Percentiles rank a stretch among this genome's conserved stretches.
Evolutionary conservation across 495 filamentous ascomycete genomes (phyloP).

Genomic region (Evernia prunastri): DNA sequence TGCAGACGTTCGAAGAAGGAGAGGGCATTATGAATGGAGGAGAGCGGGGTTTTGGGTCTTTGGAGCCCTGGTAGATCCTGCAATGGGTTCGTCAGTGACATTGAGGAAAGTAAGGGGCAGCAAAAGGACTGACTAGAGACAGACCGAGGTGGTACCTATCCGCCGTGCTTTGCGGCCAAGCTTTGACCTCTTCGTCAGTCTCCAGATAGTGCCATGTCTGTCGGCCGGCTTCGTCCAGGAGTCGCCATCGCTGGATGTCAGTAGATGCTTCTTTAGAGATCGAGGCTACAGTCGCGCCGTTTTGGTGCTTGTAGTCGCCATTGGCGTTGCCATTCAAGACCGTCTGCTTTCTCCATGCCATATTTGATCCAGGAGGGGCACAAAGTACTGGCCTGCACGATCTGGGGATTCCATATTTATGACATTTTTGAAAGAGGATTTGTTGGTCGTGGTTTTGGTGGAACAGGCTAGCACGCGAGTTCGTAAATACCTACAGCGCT

Average conservation of each 20-base stretch:
- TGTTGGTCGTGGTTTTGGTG: too few species aligned
- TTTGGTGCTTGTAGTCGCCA: neutral
- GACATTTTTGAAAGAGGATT: neutral
- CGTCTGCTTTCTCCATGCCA: constrained; percentile 4
- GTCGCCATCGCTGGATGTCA: constrained; percentile 75
- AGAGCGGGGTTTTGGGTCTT: constrained; percentile 62
- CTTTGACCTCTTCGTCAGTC: constrained; percentile 61
- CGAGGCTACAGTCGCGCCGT: constrained; percentile 8
- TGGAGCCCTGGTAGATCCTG: constrained; percentile 69
- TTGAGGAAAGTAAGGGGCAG: constrained; percentile 2
- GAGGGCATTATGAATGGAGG: constrained; percentile 74
- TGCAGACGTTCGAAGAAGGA: constrained; percentile 88
- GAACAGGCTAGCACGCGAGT: too few species aligned
- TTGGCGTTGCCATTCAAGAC: constrained; percentile 19
- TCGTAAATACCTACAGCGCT: too few species aligned
- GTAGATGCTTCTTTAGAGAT: constrained; percentile 40
- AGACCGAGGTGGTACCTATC: constrained; percentile 83
- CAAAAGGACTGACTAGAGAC: constrained; percentile 44
- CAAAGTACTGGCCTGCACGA: neutral
- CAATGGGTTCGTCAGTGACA: constrained; percentile 17
- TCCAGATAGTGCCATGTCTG: constrained; percentile 93
- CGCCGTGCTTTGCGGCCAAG: constrained; percentile 78
- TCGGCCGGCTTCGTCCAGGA: constrained; percentile 72
- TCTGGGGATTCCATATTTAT: neutral
- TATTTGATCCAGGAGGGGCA: neutral